Conservation (phyloP, 768 basidiomycete genomes). For the Tremella yokohamensis region DNA sequence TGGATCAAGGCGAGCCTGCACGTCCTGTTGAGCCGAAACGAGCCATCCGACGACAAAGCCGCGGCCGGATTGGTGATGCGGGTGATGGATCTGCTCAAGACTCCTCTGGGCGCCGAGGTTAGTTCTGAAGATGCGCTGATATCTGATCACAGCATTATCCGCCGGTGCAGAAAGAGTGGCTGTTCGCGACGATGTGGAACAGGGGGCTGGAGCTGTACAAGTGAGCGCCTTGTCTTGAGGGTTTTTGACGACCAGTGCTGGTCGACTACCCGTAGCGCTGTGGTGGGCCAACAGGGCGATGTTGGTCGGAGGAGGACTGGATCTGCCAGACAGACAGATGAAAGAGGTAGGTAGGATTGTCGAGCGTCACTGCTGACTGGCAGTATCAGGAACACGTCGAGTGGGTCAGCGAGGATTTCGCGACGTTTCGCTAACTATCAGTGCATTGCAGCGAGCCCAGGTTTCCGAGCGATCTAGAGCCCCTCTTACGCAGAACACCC, state of each 20-base stretch:
- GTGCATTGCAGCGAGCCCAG: no score
- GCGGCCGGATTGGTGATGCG: background rate
- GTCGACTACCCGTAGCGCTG: background rate
- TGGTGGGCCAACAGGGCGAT: background rate
- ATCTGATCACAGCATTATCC: background rate
- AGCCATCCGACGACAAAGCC: background rate
- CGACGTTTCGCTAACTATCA: no score
- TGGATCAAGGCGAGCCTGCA: background rate
- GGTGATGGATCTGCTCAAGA: background rate
- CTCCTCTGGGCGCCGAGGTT: background rate
- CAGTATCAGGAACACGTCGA: no score
- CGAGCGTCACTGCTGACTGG: no score
- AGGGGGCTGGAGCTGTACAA: background rate
- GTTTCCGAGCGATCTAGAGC: no score
- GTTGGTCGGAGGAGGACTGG: background rate
- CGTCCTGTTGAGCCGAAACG: background rate
- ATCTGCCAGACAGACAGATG: background rate
- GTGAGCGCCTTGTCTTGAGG: background rate
- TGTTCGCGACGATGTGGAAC: constrained; percentile 1
- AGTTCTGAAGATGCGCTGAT: background rate
- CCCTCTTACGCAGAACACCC: no score
- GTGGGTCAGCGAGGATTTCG: no score
- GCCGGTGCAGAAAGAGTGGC: background rate
- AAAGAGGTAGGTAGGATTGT: background rate
- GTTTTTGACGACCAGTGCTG: background rate